Conservation (phyloP, 2,329 filamentous ascomycete species). For the Cadophora luteo-olivacea region DNA sequence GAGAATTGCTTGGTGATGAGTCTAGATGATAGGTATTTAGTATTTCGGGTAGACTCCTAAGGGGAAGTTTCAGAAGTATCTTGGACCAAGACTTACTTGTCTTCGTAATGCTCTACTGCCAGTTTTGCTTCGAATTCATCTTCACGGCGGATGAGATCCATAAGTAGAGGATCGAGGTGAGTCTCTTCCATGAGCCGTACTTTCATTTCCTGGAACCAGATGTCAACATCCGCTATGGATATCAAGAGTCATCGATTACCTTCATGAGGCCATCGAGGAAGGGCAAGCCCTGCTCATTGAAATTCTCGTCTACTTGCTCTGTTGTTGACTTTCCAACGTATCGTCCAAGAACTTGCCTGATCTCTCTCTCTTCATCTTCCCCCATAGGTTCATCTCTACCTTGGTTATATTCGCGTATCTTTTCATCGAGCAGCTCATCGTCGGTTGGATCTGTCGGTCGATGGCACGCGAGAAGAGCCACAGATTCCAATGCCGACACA, state of each 20-base stretch:
- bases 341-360: not conserved
- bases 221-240: not conserved
- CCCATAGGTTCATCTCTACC: too few species aligned
- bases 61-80: not conserved
- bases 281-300: not conserved
- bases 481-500: not conserved
- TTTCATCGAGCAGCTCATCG: constrained; percentile 6
- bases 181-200: not conserved
- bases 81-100: constrained; percentile 13
- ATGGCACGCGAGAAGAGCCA: not conserved
- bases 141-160: constrained; percentile 10
- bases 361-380: not conserved
- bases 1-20: constrained; percentile 32
- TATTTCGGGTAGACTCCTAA: not conserved
- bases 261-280: not conserved
- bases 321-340: not conserved
- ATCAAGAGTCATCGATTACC: not conserved
- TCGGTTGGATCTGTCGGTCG: not conserved
- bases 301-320: not conserved
- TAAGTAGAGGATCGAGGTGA: constrained; percentile 1
- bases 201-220: not conserved
- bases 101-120: constrained; percentile 22
- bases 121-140: constrained; percentile 5
- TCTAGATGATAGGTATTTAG: constrained; percentile 19
- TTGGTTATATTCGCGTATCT: too few species aligned